Evolutionary conservation across 805 yeast species (phyloP).

Genomic region (Teunomyces kruisii): DNA sequence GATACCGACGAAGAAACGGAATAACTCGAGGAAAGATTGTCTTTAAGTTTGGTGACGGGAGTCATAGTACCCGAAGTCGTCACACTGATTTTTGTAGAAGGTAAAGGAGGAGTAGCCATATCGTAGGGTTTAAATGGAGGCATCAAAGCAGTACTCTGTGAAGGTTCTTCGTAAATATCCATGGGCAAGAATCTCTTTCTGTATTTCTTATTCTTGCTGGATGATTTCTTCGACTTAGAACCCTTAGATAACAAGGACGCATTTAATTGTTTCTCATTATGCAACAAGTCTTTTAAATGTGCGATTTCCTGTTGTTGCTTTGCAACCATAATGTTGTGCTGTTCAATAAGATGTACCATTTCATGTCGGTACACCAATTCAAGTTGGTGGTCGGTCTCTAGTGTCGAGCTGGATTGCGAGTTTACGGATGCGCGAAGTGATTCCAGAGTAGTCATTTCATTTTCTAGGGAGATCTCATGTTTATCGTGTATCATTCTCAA

Average conservation of each 20-base stretch:
- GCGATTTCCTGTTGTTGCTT: conserved; percentile 27
- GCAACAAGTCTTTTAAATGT: conserved; percentile 20
- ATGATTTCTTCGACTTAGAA: neutral
- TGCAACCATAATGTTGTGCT: conserved; percentile 19
- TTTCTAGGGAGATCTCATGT: neutral
- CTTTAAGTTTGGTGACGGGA: neutral
- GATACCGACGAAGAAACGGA: conserved; percentile 18
- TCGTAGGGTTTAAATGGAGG: conserved; percentile 5
- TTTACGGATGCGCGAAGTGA: neutral
- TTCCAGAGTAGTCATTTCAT: neutral
- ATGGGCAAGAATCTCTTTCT: conserved; percentile 11
- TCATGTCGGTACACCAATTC: conserved; percentile 18
- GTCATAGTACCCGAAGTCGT: neutral
- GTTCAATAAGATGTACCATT: conserved; percentile 21
- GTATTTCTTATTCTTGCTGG: neutral
- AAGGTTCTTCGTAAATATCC: conserved; percentile 5
- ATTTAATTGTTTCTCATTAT: conserved; percentile 22
- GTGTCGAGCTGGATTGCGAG: neutral
- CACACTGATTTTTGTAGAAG: neutral
- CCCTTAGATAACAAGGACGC: neutral
- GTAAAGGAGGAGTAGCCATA: neutral
- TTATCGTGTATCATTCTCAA: neutral
- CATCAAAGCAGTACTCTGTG: neutral
- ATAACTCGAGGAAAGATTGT: neutral
- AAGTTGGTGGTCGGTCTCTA: neutral